Percentiles rank a stretch among this genome's conserved stretches.
These are phyloP conservation scores for Dujonia santamariae DNA, from an alignment of 1,139 yeast genomes.

Conservation along the genomic window DNA sequence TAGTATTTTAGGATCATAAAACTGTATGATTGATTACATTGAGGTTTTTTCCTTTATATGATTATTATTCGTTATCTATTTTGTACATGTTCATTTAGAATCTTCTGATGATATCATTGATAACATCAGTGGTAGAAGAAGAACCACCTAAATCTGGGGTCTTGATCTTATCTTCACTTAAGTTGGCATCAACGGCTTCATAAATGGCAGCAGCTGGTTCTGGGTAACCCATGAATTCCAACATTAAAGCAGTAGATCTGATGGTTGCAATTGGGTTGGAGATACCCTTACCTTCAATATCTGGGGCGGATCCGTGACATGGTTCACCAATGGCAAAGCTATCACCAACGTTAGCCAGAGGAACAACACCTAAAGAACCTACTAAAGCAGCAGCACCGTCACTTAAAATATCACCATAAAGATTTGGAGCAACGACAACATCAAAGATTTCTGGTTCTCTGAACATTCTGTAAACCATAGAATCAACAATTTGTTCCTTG, in stretches of 20 bases:
- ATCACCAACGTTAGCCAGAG: slow-evolving; percentile 97
- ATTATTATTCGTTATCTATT: not conserved
- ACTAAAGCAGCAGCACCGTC: slow-evolving; percentile 99
- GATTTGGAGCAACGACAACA: slow-evolving; percentile 97
- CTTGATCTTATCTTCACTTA: slow-evolving; percentile 72
- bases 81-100: slow-evolving; percentile 15
- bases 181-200: slow-evolving; percentile 91
- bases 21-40: not conserved
- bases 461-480: slow-evolving; percentile 98
- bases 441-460: slow-evolving; percentile 96
- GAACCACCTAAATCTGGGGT: slow-evolving; percentile 96
- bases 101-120: slow-evolving; percentile 68
- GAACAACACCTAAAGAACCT: slow-evolving; percentile 97
- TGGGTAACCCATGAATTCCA: slow-evolving; percentile 91
- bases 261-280: slow-evolving; percentile 97
- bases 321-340: slow-evolving; percentile 97
- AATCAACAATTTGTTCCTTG: slow-evolving; percentile 96
- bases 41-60: not conserved
- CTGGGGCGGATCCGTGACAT: slow-evolving; percentile 99
- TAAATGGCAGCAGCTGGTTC: slow-evolving; percentile 90
- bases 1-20: too few relatives aligned
- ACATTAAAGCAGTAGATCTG: slow-evolving; percentile 95
- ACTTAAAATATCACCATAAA: slow-evolving; percentile 94
- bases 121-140: slow-evolving; percentile 81
- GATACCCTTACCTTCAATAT: slow-evolving; percentile 91